Evolutionary conservation across 257 asterid genomes (phyloP).

Genomic region (Nicotiana sylvestris): DNA sequence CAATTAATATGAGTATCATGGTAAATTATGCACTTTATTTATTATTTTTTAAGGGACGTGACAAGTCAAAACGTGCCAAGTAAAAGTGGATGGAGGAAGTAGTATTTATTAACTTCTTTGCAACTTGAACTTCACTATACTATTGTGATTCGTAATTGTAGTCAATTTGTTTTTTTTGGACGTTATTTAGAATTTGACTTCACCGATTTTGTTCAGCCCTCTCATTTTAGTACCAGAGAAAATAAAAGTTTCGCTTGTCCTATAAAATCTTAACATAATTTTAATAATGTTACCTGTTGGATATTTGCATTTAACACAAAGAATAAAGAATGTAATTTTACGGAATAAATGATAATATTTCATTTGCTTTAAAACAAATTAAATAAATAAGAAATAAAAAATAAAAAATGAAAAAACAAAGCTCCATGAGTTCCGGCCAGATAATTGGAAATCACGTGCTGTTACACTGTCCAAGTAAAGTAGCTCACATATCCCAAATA

Average conservation of each 20-base stretch:
- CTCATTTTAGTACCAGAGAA: too few relatives aligned
- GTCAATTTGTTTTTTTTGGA: too few relatives aligned
- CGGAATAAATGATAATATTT: not conserved
- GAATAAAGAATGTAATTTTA: not conserved
- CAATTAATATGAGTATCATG: too few relatives aligned
- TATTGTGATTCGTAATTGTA: not conserved
- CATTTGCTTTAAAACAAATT: not conserved
- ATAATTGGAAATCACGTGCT: slow-evolving; percentile 12
- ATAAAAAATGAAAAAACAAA: not conserved
- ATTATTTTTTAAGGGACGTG: too few relatives aligned
- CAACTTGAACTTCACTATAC: too few relatives aligned
- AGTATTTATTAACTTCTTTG: too few relatives aligned
- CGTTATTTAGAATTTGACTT: not conserved
- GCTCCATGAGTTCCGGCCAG: not conserved
- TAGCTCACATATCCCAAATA: not conserved
- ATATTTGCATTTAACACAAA: not conserved
- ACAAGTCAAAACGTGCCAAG: too few relatives aligned
- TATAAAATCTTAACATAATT: too few relatives aligned
- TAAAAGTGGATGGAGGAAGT: too few relatives aligned
- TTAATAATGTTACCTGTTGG: not conserved
- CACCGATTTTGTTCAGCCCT: not conserved
- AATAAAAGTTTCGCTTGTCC: too few relatives aligned
- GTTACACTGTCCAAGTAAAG: not conserved
- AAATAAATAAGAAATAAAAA: not conserved
- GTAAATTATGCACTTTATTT: too few relatives aligned